Conservation (phyloP, 2,329 filamentous ascomycete species). For the Ophiostoma ulmi region DNA sequence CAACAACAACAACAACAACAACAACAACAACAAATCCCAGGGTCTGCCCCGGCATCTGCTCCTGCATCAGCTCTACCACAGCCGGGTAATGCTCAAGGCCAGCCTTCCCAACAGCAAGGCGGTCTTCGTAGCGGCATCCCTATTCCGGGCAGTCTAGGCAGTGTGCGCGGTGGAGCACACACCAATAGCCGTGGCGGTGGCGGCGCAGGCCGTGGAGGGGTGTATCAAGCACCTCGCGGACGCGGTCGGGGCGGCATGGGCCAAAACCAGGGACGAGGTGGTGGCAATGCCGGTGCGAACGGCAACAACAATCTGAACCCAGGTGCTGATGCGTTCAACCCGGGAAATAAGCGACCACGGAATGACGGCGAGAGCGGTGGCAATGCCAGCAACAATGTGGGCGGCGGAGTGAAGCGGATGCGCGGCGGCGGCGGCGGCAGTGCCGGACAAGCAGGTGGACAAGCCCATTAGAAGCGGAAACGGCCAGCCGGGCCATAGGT, state of each 20-base stretch:
- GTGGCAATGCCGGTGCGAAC: constrained; percentile 33
- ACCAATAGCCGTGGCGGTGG: constrained; percentile 23
- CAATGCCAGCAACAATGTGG: constrained; percentile 23
- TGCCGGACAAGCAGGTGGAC: neutral
- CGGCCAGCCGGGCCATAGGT: neutral
- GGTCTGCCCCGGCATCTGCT: constrained; percentile 20
- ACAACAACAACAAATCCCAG: constrained; percentile 7
- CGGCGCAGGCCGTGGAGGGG: constrained; percentile 29
- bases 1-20: constrained; percentile 19
- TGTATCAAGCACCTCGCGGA: constrained; percentile 31
- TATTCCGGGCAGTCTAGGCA: constrained; percentile 28
- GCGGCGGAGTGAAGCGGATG: constrained; percentile 37
- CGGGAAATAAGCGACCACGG: constrained; percentile 51
- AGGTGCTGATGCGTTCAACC: constrained; percentile 49
- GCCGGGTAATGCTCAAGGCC: constrained; percentile 19
- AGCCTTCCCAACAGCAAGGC: constrained; percentile 22
- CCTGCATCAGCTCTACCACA: constrained; percentile 22
- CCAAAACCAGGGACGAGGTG: constrained; percentile 27
- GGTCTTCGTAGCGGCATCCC: constrained; percentile 27
- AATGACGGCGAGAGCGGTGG: constrained; percentile 45
- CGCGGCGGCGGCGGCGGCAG: constrained; percentile 28
- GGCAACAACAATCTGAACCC: constrained; percentile 42
- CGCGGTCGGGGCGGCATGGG: constrained; percentile 29
- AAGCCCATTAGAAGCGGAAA: neutral
- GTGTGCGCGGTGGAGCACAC: constrained; percentile 27